Evolutionary conservation across 139 green algal genomes (phyloP).

Genomic region (Chlorella sp.): DNA sequence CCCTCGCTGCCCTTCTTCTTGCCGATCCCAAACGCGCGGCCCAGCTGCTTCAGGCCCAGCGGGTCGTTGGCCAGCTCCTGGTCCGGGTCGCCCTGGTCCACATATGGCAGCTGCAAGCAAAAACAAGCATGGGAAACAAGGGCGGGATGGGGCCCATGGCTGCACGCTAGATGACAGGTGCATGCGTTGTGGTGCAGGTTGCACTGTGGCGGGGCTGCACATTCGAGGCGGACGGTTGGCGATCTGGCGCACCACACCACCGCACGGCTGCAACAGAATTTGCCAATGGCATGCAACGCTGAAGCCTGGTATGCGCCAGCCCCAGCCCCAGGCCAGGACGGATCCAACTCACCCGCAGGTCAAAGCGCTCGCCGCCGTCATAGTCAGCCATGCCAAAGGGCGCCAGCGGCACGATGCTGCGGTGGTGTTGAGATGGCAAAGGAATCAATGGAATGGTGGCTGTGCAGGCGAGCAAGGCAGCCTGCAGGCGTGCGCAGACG

Average conservation of each 20-base stretch:
- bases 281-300: no score
- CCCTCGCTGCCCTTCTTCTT: slow-evolving; percentile 46
- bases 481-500: neutral
- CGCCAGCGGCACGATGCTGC: slow-evolving; percentile 43
- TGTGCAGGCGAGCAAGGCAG: no score
- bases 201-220: no score
- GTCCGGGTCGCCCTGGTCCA: slow-evolving; percentile 23
- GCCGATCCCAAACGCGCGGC: slow-evolving; percentile 51
- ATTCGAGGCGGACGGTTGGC: no score
- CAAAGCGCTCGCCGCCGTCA: slow-evolving; percentile 61
- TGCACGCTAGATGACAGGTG: neutral
- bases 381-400: slow-evolving; percentile 39
- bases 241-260: no score
- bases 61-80: slow-evolving; percentile 29
- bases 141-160: no score
- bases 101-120: slow-evolving; percentile 22
- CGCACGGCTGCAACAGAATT: no score
- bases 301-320: no score
- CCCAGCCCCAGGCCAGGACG: no score
- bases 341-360: slow-evolving; percentile 51
- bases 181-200: neutral
- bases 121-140: neutral
- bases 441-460: no score
- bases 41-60: slow-evolving; percentile 37
- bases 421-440: neutral